Conservation (phyloP, 148 eudicot species). For the Silene conica region DNA sequence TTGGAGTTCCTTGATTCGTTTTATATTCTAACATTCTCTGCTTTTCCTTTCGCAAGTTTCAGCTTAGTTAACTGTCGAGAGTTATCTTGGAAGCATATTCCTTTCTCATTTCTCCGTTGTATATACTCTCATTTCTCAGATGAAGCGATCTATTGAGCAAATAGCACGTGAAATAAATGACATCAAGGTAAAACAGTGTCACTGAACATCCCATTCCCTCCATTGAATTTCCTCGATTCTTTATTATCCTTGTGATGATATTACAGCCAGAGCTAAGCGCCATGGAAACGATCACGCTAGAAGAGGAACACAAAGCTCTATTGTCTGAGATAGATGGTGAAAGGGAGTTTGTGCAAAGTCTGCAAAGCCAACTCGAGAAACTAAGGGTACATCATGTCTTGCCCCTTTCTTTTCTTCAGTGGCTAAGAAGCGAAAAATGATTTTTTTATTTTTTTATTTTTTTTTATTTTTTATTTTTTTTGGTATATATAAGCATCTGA, state of each 20-base stretch:
- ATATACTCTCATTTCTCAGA: constrained; percentile 38
- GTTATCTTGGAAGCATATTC: neutral
- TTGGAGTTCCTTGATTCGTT: too few species aligned
- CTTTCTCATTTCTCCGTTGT: neutral
- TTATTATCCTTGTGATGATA: constrained; percentile 2
- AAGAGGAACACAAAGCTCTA: constrained; percentile 64
- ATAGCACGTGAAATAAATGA: constrained; percentile 40
- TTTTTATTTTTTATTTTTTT: too few species aligned
- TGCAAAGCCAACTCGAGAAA: constrained; percentile 54
- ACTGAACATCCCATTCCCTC: neutral
- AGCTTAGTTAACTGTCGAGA: neutral
- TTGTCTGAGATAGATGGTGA: constrained; percentile 69
- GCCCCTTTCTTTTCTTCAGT: neutral
- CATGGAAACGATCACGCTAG: constrained; percentile 43
- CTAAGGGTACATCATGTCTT: constrained; percentile 46
- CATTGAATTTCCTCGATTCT: neutral
- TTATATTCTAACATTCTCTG: too few species aligned
- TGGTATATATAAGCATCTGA: neutral
- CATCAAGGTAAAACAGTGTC: constrained; percentile 42
- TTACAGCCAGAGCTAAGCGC: constrained; percentile 57
- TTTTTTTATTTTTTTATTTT: too few species aligned
- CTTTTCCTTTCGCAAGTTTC: neutral
- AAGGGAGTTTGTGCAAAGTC: constrained; percentile 53
- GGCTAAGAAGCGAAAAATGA: neutral
- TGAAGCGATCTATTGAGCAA: constrained; percentile 48